Evolutionary conservation across 2,329 filamentous ascomycete species (phyloP).

Genomic region (Penicillium sp.): DNA sequence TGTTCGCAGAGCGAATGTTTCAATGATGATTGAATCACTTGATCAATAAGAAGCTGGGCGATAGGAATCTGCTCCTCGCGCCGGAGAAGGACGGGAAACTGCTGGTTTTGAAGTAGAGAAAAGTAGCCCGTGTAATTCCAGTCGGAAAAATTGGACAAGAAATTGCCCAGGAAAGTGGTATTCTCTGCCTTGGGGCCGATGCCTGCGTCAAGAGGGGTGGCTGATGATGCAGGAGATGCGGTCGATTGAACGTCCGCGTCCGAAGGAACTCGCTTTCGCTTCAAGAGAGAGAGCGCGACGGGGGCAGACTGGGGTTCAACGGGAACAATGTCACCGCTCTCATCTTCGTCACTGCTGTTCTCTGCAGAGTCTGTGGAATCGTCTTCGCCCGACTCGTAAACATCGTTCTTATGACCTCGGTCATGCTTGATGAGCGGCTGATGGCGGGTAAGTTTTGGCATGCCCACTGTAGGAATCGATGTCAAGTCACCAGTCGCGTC

Average conservation of each 20-base stretch:
- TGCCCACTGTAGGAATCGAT: slow-evolving; percentile 36
- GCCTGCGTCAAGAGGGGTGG: slow-evolving; percentile 15
- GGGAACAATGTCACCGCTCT: slow-evolving; percentile 1
- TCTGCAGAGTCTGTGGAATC: slow-evolving; percentile 26
- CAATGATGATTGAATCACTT: slow-evolving; percentile 42
- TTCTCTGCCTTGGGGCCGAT: slow-evolving; percentile 24
- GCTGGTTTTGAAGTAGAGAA: slow-evolving; percentile 27
- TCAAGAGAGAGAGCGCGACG: slow-evolving; percentile 17
- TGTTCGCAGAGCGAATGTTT: slow-evolving; percentile 28
- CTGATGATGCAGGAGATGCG: slow-evolving; percentile 26
- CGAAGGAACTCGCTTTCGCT: slow-evolving; percentile 33
- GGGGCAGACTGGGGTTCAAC: slow-evolving; percentile 19
- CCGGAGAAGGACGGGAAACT: slow-evolving; percentile 28
- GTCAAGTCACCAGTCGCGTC: slow-evolving; percentile 8
- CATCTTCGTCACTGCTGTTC: slow-evolving; percentile 17
- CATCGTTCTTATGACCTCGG: slow-evolving; percentile 5
- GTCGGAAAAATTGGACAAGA: slow-evolving; percentile 36
- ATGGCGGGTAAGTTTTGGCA: slow-evolving; percentile 24
- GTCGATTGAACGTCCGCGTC: slow-evolving; percentile 25
- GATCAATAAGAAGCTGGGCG: slow-evolving; percentile 39
- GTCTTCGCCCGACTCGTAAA: slow-evolving; percentile 8
- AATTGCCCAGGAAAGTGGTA: slow-evolving; percentile 32
- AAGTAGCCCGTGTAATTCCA: slow-evolving; percentile 38
- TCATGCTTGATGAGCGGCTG: neutral
- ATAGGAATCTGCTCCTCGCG: slow-evolving; percentile 35